A percentile compares a stretch with the other conserved stretches of the same genome.
These are phyloP conservation scores for Lachnellula arida DNA, from an alignment of 2,329 filamentous ascomycete genomes.

Conservation along the genomic window DNA sequence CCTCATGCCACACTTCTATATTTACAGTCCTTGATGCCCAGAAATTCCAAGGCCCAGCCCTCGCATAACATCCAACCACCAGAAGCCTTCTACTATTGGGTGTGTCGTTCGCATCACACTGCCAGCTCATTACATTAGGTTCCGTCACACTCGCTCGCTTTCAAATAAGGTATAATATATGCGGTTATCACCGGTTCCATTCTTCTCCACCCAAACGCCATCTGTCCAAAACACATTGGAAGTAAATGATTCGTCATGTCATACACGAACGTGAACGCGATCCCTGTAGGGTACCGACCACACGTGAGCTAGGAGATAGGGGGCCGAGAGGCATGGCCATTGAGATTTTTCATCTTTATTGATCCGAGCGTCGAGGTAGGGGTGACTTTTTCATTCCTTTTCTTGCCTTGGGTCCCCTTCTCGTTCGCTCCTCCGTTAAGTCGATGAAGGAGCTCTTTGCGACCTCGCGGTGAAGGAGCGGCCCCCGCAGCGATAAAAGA, in stretches of 20 bases:
- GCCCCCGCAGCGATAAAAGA: constrained; percentile 11
- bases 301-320: background rate
- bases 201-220: background rate
- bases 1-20: no score
- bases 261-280: background rate
- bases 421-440: background rate
- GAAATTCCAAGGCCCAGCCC: background rate
- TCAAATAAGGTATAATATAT: background rate
- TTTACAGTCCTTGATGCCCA: background rate
- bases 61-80: background rate
- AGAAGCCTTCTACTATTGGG: background rate
- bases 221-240: background rate
- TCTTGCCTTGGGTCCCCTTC: background rate
- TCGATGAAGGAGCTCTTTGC: background rate
- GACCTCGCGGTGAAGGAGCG: background rate
- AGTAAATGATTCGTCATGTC: background rate
- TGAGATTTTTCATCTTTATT: background rate
- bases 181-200: background rate
- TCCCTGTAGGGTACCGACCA: no score
- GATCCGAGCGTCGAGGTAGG: background rate
- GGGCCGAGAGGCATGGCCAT: background rate
- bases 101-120: background rate
- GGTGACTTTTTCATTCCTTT: background rate
- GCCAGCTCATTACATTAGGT: background rate
- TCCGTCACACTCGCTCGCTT: background rate